Conservation (phyloP, 2,329 filamentous ascomycete species). For the Harringtonia aguacate region DNA sequence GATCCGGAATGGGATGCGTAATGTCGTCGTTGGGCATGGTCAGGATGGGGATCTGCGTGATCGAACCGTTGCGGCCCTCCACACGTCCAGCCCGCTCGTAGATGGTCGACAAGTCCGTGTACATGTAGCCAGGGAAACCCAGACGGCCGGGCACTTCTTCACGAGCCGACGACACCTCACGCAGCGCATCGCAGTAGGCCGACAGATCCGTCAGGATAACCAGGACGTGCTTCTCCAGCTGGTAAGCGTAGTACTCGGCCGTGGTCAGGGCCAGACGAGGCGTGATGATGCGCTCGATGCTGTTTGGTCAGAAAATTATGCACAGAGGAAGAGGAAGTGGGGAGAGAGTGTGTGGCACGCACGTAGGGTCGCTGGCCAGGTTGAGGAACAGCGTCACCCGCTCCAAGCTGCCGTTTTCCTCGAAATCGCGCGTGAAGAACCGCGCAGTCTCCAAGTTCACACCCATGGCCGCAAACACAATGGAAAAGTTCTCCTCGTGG, state of each 20-base stretch:
- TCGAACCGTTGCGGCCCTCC: slow-evolving; percentile 90
- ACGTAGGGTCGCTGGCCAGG: slow-evolving; percentile 98
- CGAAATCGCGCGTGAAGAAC: slow-evolving; percentile 98
- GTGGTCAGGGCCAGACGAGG: slow-evolving; percentile 96
- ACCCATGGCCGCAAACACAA: slow-evolving; percentile 99
- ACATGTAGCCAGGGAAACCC: slow-evolving; percentile 99
- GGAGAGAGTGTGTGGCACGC: too few relatives aligned
- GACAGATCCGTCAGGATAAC: slow-evolving; percentile 98
- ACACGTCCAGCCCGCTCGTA: slow-evolving; percentile 99
- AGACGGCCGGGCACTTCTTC: slow-evolving; percentile 98
- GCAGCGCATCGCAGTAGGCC: slow-evolving; percentile 95
- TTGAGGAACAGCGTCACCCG: slow-evolving; percentile 96
- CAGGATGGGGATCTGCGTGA: slow-evolving; percentile 96
- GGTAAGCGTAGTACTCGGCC: slow-evolving; percentile 99
- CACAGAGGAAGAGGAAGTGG: slow-evolving; percentile 12
- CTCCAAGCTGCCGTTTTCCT: slow-evolving; percentile 98
- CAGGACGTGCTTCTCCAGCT: slow-evolving; percentile 98
- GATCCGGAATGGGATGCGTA: slow-evolving; percentile 95
- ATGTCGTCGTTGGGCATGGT: slow-evolving; percentile 99
- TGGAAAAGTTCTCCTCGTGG: slow-evolving; percentile 99
- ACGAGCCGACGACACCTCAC: slow-evolving; percentile 94
- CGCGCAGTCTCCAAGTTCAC: slow-evolving; percentile 98
- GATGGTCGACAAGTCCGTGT: slow-evolving; percentile 99
- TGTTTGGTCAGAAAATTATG: slow-evolving; percentile 22
- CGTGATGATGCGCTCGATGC: slow-evolving; percentile 99